Evolutionary conservation across 805 yeast genomes (phyloP).

Genomic region (Zygotorulaspora chibaensis): DNA sequence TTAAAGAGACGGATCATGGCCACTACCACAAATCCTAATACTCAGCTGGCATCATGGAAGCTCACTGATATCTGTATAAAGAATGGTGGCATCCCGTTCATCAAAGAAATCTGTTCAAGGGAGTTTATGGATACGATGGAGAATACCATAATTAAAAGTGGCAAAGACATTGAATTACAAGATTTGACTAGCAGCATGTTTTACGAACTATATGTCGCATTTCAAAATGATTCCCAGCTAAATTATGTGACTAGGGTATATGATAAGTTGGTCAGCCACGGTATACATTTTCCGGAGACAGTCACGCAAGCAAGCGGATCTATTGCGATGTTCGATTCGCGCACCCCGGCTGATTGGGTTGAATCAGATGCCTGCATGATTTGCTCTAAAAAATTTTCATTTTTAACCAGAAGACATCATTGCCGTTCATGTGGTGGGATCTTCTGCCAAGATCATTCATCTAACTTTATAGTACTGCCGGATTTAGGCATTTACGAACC

Average conservation of each 20-base stretch:
- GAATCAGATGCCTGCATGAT: constrained; percentile 95
- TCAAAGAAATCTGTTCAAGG: constrained; percentile 70
- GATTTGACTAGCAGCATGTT: constrained; percentile 56
- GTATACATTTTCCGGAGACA: constrained; percentile 58
- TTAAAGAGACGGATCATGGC: constrained; percentile 66
- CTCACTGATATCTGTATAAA: constrained; percentile 83
- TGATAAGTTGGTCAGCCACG: constrained; percentile 55
- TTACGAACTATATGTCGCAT: constrained; percentile 74
- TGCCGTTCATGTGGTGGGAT: constrained; percentile 98
- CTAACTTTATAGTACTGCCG: constrained; percentile 65
- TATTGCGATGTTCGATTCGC: constrained; percentile 68
- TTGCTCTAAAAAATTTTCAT: constrained; percentile 73
- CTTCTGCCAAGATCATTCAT: constrained; percentile 81
- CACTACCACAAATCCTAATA: constrained; percentile 66
- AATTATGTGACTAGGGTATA: constrained; percentile 61
- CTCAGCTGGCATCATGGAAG: constrained; percentile 68
- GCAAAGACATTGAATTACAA: constrained; percentile 51
- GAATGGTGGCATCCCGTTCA: constrained; percentile 85
- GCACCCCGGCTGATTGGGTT: constrained; percentile 96
- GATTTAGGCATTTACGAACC: constrained; percentile 82
- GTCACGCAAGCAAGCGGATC: constrained; percentile 13
- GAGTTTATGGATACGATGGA: constrained; percentile 83
- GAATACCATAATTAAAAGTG: constrained; percentile 38
- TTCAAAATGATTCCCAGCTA: constrained; percentile 61
- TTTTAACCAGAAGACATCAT: constrained; percentile 89